Base-by-base conservation (phyloP, 1,139 yeast species). In the Eremothecium cymbalariae region DNA sequence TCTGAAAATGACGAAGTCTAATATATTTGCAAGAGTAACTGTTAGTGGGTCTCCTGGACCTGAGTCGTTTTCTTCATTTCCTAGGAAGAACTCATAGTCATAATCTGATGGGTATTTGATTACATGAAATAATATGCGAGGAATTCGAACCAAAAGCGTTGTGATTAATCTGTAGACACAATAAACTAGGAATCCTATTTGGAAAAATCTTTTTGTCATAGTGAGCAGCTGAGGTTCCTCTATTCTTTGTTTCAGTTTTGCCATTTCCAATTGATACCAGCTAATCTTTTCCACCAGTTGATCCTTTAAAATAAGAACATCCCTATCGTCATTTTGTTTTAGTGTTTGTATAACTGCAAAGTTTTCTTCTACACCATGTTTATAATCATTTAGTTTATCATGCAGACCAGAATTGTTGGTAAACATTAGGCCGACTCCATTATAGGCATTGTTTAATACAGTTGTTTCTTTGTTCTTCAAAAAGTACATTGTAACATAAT, bases 11-110 rank as follows among this genome's bases (percentile, higher is more conserved):
- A 51, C 25, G 22, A 55, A 41, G 33, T 55, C 57, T 44, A 63
- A 36, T 44, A 74, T 36, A 36, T 71, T 74, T 3, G 84, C 75
- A 17, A 79, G 42, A 0, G 86, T 74, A n/a, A 72, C 71, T 0
- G 86, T 82, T 28, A 77, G 53, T 2, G 83, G 79, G 59, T 78
- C 83, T 28, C 68, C 36, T 18, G 40, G 24, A 15, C 33, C 34
- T 18, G 34, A 20, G 12, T 38, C 38, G 8, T 29, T 28, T 8
- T 26, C 33, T 9, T 11, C 25, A 11, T 12, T 23, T 4, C 12
- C 14, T n/a, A 16, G 17, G 17, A 48, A 45, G 28, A 38, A 33
- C 18, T 51, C 45, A 24, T 41, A 49, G 15, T 40, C 25, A 28
- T 39, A 40, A 30, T 52, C 56, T 6, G 28, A 13, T 6, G 56